Conservation (phyloP, 306 rosid genomes). For the Vicia villosa region DNA sequence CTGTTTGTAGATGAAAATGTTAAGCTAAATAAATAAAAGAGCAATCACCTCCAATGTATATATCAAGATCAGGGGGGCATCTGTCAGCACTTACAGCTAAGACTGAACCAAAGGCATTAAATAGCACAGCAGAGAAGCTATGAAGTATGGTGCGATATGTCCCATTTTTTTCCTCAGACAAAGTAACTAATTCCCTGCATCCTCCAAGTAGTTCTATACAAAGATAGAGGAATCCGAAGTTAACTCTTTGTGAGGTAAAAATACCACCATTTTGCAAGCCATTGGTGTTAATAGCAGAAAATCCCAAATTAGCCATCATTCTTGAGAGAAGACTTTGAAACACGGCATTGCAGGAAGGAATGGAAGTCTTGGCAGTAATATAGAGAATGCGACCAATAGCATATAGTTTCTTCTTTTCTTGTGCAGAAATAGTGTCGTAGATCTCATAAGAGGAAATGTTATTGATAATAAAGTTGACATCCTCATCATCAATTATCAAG, state of each 20-base stretch:
- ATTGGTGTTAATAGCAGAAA: slow-evolving; percentile 41
- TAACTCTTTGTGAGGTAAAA: slow-evolving; percentile 37
- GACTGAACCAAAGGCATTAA: slow-evolving; percentile 61
- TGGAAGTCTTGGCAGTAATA: slow-evolving; percentile 56
- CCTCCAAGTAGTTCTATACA: slow-evolving; percentile 72
- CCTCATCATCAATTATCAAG: slow-evolving; percentile 72
- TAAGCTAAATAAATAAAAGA: slow-evolving; percentile 34
- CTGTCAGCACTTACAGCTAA: slow-evolving; percentile 43
- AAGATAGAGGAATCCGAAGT: slow-evolving; percentile 86
- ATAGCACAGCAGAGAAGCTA: slow-evolving; percentile 52
- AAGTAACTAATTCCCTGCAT: slow-evolving; percentile 56
- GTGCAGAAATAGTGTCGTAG: slow-evolving; percentile 54
- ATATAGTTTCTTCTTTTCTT: slow-evolving; percentile 71
- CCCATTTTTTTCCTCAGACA: slow-evolving; percentile 49
- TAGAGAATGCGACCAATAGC: slow-evolving; percentile 70
- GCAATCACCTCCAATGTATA: slow-evolving; percentile 70
- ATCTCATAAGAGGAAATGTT: slow-evolving; percentile 49
- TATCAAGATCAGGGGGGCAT: slow-evolving; percentile 52
- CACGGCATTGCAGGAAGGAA: slow-evolving; percentile 65
- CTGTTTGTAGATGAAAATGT: slow-evolving; percentile 31
- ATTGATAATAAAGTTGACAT: slow-evolving; percentile 60
- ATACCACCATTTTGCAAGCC: slow-evolving; percentile 36
- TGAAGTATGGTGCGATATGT: slow-evolving; percentile 56
- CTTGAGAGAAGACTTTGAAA: slow-evolving; percentile 62
- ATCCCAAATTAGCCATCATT: slow-evolving; percentile 58